phyloP scores from a whole-genome alignment of 108 stramenopile species.

The Pseudonitzschia multiseries region DNA sequence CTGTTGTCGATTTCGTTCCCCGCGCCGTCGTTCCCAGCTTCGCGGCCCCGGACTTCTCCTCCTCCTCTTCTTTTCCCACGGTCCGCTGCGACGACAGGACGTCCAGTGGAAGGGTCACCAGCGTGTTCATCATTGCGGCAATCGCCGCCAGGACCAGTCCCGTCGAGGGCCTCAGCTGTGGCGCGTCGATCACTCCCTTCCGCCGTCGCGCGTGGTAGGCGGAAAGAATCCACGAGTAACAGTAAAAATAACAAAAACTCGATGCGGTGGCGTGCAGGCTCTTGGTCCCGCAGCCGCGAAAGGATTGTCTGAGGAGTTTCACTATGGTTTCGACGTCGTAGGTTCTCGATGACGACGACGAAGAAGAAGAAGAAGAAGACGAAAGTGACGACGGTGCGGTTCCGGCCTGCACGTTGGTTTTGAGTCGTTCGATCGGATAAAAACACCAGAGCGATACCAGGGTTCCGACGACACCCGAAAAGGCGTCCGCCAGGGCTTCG shows the following conservation, averaged over 20 bases:
- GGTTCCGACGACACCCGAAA: constrained; percentile 79
- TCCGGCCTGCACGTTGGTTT: constrained; percentile 75
- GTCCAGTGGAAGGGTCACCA: constrained; percentile 88
- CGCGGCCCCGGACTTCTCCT: constrained; percentile 49
- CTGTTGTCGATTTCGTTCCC: not conserved
- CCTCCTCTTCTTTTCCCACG: not conserved
- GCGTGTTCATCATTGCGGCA: constrained; percentile 83
- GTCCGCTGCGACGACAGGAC: constrained; percentile 72
- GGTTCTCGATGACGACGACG: not conserved
- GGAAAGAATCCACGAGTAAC: constrained; percentile 72
- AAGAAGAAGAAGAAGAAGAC: not conserved
- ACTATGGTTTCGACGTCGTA: not conserved
- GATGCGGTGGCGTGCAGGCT: constrained; percentile 77
- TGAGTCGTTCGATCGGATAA: constrained; percentile 88
- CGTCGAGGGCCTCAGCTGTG: constrained; percentile 36
- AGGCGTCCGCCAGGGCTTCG: constrained; percentile 79
- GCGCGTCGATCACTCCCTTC: not conserved
- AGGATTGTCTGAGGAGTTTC: not conserved
- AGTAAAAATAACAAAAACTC: constrained; percentile 87
- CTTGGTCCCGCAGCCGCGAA: constrained; percentile 74
- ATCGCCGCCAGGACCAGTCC: constrained; percentile 81
- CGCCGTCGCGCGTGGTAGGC: constrained; percentile 31
- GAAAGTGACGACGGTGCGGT: not conserved
- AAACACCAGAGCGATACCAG: constrained; percentile 82
- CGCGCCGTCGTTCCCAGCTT: not conserved